Evolutionary conservation across 305 asterid genomes (phyloP), one percentile per base, ranked within the genome.

Genomic region (Solanum hybrid): DNA sequence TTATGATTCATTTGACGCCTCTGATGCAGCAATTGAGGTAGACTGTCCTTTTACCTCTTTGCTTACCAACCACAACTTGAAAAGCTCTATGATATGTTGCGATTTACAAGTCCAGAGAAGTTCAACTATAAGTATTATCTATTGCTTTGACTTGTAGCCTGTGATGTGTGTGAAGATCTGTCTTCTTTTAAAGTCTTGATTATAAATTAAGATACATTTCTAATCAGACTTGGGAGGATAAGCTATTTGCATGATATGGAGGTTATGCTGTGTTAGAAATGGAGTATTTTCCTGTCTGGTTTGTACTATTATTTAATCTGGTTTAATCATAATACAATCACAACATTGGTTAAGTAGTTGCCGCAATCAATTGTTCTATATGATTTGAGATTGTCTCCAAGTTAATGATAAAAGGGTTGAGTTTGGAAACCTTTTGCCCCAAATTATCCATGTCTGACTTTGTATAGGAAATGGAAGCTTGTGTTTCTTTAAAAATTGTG

Each of bases 1-100:
- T 91, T 82, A 97, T 64, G 99, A 96, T 92, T 96, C 99, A 36
- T 96, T 97, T 90, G 99, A 96, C 76, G 98, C 99, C 69, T 97
- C 87, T 90, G 99, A 97, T 95, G 98, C 99, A 87, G 98, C 99
- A 88, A 97, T 97, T 71, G 98, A 97, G 96, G 98, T 95, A 91
- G 14, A 37, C 4, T 27, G 84, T 89, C 35, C 8, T 34, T 37
- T 79, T 46, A 46, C 89, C 27, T 20, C 73, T n/a, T 56, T 17
- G 75, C 38, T 89, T 24, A 9, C 87, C 38, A 29, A 46, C 10
- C 87, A 42, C 29, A 16, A 82, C 16, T 16, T 27, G 72, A 16
- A 42, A 38, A 17, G 17, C 10, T 82, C 10, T 9, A 46, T 82
- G 72, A 82, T 27, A 46, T 82, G 37, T 42, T 42, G 29, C 7